Evolutionary conservation across 129 eudicot genomes (phyloP), one percentile per base, ranked within the genome.

Genomic region (Flaveria robusta): DNA sequence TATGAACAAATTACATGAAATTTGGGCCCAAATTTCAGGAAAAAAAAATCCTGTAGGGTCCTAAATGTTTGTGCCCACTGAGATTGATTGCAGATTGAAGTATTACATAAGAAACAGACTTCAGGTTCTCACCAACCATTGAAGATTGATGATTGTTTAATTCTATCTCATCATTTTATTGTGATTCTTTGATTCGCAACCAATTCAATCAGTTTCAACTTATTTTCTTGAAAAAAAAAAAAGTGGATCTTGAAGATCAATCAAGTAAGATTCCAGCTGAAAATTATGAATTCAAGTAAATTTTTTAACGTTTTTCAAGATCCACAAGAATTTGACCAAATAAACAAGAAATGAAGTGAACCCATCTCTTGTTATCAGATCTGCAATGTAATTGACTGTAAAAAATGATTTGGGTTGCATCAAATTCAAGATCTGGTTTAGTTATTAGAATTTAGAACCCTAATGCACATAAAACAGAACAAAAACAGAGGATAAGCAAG

Each of bases 1-100:
- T 86, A 80, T 80, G 51, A 63, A 60, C 66, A 75, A 47, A 72
- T 71, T 89, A 82, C 93, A 86, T 91, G 91, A 75, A 59, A 55
- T 59, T 74, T 71, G 89, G 87, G 84, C 84, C 92, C 85, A 43
- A 82, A 14, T 37, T 77, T 58, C n/a, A 66, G 55, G 68, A 31
- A 83, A 70, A 86, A 76, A 69, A 59, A 65, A 52, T 77, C 72
- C 68, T 54, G 79, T 76, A 71, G 82, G 92, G 90, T 34, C 88
- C 81, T 52, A 51, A 63, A 29, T 79, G 56, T 71, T 51, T 81
- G 80, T 77, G 46, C 80, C 88, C 85, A 81, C 84, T 82, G 79
- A 70, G 77, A 76, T 76, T 74, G 62, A 49, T 19, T 74, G 75
- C 77, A 76, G 79, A 77, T 77, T n/a, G 66, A 58, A 37, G 23